A percentile compares a stretch with the other conserved stretches of the same genome.
These are phyloP conservation scores for Calocybe indica DNA, from an alignment of 768 basidiomycete genomes.

Conservation along the genomic window DNA sequence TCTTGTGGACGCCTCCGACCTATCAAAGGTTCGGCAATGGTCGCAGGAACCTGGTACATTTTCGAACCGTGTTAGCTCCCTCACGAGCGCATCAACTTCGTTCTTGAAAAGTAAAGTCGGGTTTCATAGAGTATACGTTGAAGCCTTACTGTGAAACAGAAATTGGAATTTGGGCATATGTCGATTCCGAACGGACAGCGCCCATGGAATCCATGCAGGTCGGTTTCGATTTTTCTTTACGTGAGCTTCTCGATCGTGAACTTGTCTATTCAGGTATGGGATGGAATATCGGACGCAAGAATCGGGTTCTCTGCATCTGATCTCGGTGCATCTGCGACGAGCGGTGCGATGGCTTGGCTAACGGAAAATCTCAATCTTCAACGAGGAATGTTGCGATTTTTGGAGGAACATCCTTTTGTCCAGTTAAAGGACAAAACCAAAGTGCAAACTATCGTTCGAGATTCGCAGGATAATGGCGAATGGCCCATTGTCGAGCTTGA, in stretches of 20 bases:
- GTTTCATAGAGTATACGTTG: conserved; percentile 1
- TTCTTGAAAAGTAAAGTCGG: conserved; percentile 56
- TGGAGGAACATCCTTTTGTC: conserved; percentile 47
- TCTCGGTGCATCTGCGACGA: conserved; percentile 21
- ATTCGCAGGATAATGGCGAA: conserved; percentile 43
- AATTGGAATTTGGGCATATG: conserved; percentile 78
- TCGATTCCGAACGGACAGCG: conserved; percentile 62
- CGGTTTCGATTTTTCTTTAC: conserved; percentile 10
- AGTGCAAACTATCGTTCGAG: conserved; percentile 64
- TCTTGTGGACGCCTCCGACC: conserved; percentile 77
- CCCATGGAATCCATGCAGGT: conserved; percentile 86
- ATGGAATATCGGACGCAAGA: conserved; percentile 78
- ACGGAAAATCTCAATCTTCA: conserved; percentile 95
- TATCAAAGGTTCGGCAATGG: conserved; percentile 70
- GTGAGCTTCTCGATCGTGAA: background rate
- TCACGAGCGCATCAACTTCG: conserved; percentile 66
- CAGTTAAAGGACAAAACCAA: conserved; percentile 66
- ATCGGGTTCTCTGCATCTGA: conserved; percentile 64
- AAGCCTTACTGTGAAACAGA: conserved; percentile 33
- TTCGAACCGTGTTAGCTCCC: conserved; percentile 83
- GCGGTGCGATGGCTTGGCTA: conserved; percentile 66
- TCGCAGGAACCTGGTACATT: conserved; percentile 42
- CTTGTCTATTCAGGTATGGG: conserved; percentile 66
- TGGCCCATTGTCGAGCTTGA: conserved; percentile 83
- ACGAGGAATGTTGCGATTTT: conserved; percentile 65